Conservation (phyloP, 208 protist species). For the Acanthamoeba castellanii region DNA sequence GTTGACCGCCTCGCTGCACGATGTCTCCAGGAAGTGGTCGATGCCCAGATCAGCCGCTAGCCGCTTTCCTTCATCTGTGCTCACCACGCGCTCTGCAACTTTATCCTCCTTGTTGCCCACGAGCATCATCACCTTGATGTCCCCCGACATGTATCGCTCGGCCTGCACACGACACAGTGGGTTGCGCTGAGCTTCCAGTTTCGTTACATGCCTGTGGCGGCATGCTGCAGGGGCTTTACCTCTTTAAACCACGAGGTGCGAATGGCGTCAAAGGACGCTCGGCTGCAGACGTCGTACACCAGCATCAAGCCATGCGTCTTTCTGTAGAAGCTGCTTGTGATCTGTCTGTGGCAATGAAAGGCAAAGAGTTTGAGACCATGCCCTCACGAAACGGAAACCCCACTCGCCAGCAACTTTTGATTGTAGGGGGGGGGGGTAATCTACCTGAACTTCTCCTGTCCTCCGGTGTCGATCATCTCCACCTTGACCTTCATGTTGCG, state of each 20-base stretch:
- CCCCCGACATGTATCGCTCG: neutral
- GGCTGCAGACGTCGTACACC: neutral
- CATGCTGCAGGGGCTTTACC: neutral
- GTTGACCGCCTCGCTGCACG: neutral
- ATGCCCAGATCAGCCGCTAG: neutral
- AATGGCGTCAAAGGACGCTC: neutral
- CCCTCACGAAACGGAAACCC: no score
- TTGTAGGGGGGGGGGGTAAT: neutral
- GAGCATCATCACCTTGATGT: neutral
- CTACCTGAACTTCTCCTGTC: neutral
- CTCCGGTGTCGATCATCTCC: neutral
- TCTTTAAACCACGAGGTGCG: neutral
- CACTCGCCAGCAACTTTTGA: no score
- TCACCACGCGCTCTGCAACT: neutral
- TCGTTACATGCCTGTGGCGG: neutral
- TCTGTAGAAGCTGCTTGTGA: neutral
- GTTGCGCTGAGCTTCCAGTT: neutral
- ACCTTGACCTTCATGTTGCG: neutral
- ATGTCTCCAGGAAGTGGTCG: neutral
- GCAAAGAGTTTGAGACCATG: neutral
- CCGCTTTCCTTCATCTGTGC: neutral
- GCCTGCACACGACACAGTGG: neutral
- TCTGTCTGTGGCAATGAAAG: neutral
- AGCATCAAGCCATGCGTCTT: neutral
- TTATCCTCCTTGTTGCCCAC: conserved; percentile 25